A percentile compares a stretch with the other conserved stretches of the same genome.
phyloP scores from a whole-genome alignment of 1,284 basidiomycete genomes.

The Phellopilus nigrolimitatus region DNA sequence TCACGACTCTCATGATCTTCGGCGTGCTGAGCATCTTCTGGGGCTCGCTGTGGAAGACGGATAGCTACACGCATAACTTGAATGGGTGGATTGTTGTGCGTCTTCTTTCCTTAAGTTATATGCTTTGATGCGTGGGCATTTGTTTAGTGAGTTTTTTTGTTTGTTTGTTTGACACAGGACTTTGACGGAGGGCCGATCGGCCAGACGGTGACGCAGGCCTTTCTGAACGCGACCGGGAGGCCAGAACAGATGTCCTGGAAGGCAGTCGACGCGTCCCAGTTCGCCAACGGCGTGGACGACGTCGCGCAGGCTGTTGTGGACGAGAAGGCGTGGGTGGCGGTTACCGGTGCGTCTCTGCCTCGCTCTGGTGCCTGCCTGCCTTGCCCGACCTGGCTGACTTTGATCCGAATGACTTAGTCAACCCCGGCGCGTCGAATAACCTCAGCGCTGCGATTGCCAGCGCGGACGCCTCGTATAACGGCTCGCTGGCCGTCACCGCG shows the following conservation, averaged over 20 bases:
- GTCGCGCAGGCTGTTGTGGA: conserved; percentile 30
- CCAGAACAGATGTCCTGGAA: conserved; percentile 36
- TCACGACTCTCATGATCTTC: conserved; percentile 30
- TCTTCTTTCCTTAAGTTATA: not conserved
- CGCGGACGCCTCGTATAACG: conserved; percentile 32
- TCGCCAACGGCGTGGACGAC: conserved; percentile 35
- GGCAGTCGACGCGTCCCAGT: conserved; percentile 34
- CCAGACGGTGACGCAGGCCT: conserved; percentile 24
- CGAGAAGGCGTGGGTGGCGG: conserved; percentile 32
- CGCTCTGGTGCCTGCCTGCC: conserved; percentile 34
- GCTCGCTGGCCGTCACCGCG: conserved; percentile 33
- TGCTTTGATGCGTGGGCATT: conserved; percentile 35
- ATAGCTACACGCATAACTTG: conserved; percentile 21
- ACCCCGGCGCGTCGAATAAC: conserved; percentile 33
- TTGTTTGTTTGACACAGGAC: conserved; percentile 11
- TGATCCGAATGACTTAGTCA: conserved; percentile 31
- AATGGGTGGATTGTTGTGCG: conserved; percentile 19
- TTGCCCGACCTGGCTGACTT: not conserved
- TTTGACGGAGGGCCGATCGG: conserved; percentile 38
- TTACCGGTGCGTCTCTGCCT: conserved; percentile 31
- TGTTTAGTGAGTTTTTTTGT: conserved; percentile 32
- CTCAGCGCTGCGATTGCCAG: conserved; percentile 30
- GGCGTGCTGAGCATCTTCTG: conserved; percentile 43
- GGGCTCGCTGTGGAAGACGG: conserved; percentile 43
- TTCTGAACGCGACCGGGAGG: conserved; percentile 24